Conservation (phyloP, 345 rosid species). For the Salix dunnii region DNA sequence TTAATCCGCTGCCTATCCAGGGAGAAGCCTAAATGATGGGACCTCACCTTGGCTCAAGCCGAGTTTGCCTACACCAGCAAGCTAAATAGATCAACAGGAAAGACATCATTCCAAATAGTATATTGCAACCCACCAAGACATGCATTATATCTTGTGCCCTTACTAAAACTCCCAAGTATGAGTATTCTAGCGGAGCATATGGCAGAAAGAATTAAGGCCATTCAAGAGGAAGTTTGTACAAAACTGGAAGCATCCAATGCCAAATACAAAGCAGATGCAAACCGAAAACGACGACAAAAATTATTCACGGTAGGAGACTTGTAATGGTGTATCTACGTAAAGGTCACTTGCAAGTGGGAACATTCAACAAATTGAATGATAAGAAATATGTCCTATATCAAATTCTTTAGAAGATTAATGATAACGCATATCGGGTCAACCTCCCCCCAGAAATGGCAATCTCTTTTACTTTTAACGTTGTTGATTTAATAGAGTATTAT, state of each 20-base stretch:
- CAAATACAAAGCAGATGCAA: not conserved
- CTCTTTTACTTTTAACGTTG: too few species aligned
- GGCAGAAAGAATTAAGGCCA: not conserved
- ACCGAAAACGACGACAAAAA: too few species aligned
- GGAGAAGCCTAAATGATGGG: not conserved
- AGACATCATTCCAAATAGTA: not conserved
- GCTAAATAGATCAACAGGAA: not conserved
- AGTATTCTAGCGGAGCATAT: not conserved
- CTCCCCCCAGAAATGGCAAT: too few species aligned
- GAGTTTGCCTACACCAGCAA: not conserved
- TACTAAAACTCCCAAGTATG: not conserved
- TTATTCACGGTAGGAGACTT: rapidly evolving
- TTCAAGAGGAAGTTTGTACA: not conserved
- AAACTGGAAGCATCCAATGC: not conserved
- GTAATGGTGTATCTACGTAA: too few species aligned
- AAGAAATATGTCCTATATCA: too few species aligned
- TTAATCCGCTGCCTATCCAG: not conserved
- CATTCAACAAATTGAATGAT: too few species aligned
- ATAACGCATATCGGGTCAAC: too few species aligned
- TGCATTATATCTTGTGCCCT: not conserved
- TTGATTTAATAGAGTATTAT: too few species aligned
- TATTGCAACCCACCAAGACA: too few species aligned
- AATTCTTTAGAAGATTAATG: too few species aligned
- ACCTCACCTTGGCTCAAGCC: too few species aligned
- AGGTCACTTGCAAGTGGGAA: too few species aligned